Base-by-base conservation (phyloP, 2,329 filamentous ascomycete genomes). In the Mycosphaerella sp. region DNA sequence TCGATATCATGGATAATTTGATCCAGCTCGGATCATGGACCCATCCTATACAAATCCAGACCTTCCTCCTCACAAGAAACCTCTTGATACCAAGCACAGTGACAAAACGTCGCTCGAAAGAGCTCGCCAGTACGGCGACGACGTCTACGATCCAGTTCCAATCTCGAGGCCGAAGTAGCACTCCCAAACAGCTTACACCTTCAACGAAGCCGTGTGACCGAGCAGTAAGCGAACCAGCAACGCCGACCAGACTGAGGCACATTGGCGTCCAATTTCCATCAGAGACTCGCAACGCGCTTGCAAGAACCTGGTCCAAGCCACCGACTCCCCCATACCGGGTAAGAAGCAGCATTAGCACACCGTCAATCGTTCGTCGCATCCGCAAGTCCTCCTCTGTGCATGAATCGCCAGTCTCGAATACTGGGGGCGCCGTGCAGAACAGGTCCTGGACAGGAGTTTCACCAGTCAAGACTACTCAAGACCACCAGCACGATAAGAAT, bases 11-110 rank as follows among this genome's bases (percentile, higher is more conserved):
- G 12, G 56, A 59, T 36, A 54, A 55, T 18, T 18, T 50, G 2
- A 43, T 56, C 16, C 54, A 54, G 32, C 37, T 55, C 9, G 45
- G 39, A 36, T 32, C 27, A 17, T 53, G 37, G 37, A 10, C 13
- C 6, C 56, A 58, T 50, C 56, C 56, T 2, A 30, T 55, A 7
- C 56, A 58, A 27, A 34, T 10, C 1, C 56, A 56, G 28, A 50
- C 36, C 10, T 41, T 58, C 9, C 40, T 58, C 17, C 41, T 58
- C 17, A 58, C 50, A 4, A 50, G 55, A 37, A 49, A 30, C 12
- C 25, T 39, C n/a, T 13, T 58, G 6, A 21, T 58, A 2, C 49
- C 56, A 27, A 37, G 25, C 13, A 54, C 51, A 7, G 30, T 56
- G 30, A 44, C n/a, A 16, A 34, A 13, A 34, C 6, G n/a, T 16